These are phyloP conservation scores for Pythium aquatile DNA, from an alignment of 352 stramenopile species.

Conservation along the genomic window DNA sequence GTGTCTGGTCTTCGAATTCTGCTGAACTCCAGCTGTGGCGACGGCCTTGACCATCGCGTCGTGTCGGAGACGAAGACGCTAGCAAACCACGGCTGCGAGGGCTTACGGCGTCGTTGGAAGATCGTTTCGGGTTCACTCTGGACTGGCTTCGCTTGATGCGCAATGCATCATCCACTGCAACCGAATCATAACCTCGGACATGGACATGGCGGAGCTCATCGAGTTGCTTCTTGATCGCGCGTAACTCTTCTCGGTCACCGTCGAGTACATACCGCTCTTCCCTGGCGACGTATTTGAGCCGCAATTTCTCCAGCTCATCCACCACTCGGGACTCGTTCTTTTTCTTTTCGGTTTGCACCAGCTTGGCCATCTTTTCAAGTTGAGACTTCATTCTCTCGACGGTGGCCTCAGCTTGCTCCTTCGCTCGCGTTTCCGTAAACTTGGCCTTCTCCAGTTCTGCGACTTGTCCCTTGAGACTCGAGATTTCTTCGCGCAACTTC, in stretches of 20 bases:
- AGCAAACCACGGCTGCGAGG: neutral
- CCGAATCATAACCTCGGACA: constrained; percentile 8
- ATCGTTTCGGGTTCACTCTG: neutral
- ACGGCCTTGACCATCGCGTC: neutral
- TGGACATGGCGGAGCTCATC: constrained; percentile 65
- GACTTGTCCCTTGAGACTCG: constrained; percentile 49
- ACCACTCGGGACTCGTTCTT: constrained; percentile 58
- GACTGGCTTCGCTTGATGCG: neutral
- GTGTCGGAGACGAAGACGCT: neutral
- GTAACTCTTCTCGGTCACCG: constrained; percentile 73
- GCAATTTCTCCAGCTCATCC: constrained; percentile 78
- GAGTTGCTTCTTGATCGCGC: constrained; percentile 80
- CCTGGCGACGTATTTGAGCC: constrained; percentile 74
- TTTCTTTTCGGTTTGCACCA: constrained; percentile 64
- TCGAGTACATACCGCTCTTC: constrained; percentile 81
- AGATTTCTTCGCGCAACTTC: constrained; percentile 69
- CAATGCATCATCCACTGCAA: neutral
- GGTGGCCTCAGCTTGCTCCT: constrained; percentile 38
- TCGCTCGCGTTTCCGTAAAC: constrained; percentile 35
- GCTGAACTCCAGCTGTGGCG: constrained; percentile 21
- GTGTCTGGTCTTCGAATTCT: neutral
- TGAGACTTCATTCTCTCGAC: constrained; percentile 46
- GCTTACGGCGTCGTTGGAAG: neutral
- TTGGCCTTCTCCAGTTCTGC: constrained; percentile 66
- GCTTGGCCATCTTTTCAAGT: constrained; percentile 51